Base-by-base conservation (phyloP, 2,329 filamentous ascomycete genomes). In the Mollisiaceae sp. region DNA sequence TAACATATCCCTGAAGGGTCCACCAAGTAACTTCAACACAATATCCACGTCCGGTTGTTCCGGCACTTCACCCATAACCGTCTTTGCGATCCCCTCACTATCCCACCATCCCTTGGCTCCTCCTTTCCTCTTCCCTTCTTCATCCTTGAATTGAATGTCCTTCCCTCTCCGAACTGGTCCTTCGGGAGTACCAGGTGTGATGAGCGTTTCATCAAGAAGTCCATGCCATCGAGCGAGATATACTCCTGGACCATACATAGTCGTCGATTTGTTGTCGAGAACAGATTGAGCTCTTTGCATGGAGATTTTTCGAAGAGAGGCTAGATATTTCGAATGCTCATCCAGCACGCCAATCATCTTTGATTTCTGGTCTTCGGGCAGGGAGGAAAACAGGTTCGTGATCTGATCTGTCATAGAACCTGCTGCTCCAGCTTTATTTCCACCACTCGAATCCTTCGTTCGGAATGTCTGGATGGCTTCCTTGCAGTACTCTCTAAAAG, bases 311-410 rank as follows among this genome's bases (percentile, higher is more conserved):
- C 15, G 32, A 1, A 92, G 80, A 27, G 92, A 57, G 83, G 1
- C 78, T 8, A 93, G 84, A 73, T 92, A 92, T 0, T 75, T 68
- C 0, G 83, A 82, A 71, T 92, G 89, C 0, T 81, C 78, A 70
- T 91, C 84, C 2, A 93, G 79, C 3, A 85, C 79, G 1, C 76
- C 70, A 14, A 83, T 74, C 1, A 92, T 77, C 0, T 73, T 70
- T 0, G 77, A 69, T 68, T 82, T 83, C 4, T 83, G 81, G 0
- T 80, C 73, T 0, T 77, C 67, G 0, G 85, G 76, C 0, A 93
- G 81, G 0, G 78, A 45, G 2, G 52, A 58, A 39, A 67, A 63
- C 35, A 68, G 39, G 4, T 38, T 52, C 27, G 60, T 60, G 12
- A 71, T 38, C 1, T 55, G 22, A 0, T 45, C 38, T 14, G 66